Evolutionary conservation across 805 yeast species (phyloP).

Genomic region (Dipodascopsis uninucleata): DNA sequence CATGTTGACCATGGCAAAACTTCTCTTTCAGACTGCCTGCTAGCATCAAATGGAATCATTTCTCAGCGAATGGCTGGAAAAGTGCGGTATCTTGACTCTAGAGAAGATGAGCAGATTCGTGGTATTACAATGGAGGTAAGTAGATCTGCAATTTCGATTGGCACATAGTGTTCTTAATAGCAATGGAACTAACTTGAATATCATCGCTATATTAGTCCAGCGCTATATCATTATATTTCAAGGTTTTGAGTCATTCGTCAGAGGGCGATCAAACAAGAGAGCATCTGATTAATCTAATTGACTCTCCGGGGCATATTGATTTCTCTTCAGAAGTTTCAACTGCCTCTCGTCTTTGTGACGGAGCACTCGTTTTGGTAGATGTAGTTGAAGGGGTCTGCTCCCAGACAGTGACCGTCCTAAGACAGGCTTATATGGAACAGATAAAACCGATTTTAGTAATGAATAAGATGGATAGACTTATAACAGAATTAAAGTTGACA

Average conservation of each 20-base stretch:
- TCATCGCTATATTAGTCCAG: slow-evolving; percentile 63
- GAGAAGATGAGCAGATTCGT: slow-evolving; percentile 92
- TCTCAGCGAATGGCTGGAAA: slow-evolving; percentile 95
- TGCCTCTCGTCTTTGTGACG: slow-evolving; percentile 93
- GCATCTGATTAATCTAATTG: slow-evolving; percentile 84
- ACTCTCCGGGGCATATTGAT: slow-evolving; percentile 99
- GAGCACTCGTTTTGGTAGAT: slow-evolving; percentile 91
- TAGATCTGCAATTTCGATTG: slow-evolving; percentile 1
- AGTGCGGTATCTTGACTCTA: slow-evolving; percentile 83
- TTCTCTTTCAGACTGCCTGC: slow-evolving; percentile 81
- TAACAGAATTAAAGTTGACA: slow-evolving; percentile 74
- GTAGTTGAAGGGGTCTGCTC: slow-evolving; percentile 98
- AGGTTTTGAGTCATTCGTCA: slow-evolving; percentile 41
- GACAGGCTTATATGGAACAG: slow-evolving; percentile 95
- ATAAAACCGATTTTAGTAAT: slow-evolving; percentile 82
- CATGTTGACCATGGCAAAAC: slow-evolving; percentile 99
- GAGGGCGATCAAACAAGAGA: slow-evolving; percentile 49
- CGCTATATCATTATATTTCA: slow-evolving; percentile 89
- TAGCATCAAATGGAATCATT: slow-evolving; percentile 94
- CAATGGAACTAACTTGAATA: background rate
- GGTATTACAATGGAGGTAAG: slow-evolving; percentile 92
- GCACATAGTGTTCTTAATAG: background rate
- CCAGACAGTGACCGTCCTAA: slow-evolving; percentile 88
- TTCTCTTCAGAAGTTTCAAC: slow-evolving; percentile 95
- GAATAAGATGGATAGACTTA: slow-evolving; percentile 85